Conservation (phyloP, 2,329 filamentous ascomycete genomes). For the Aureobasidium mangrovei region DNA sequence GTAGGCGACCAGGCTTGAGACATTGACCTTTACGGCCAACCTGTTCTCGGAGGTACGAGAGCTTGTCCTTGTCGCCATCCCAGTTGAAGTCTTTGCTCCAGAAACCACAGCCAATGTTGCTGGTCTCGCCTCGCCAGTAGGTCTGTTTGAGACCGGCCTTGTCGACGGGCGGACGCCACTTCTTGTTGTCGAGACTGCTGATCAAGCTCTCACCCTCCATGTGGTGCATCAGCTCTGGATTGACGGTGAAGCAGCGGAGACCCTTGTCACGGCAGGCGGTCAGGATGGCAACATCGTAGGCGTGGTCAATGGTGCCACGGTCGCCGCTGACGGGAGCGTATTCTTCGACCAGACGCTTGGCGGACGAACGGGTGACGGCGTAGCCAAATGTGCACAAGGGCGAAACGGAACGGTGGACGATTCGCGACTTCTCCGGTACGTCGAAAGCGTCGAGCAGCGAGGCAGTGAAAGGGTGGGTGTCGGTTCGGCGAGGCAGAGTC, state of each 20-base stretch:
- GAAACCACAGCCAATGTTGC: constrained; percentile 30
- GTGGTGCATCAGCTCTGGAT: constrained; percentile 35
- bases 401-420: constrained; percentile 34
- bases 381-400: constrained; percentile 40
- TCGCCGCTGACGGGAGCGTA: constrained; percentile 26
- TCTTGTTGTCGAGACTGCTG: constrained; percentile 20
- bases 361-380: constrained; percentile 33
- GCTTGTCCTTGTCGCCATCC: constrained; percentile 23
- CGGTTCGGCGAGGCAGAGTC: constrained; percentile 28
- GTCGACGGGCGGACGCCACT: constrained; percentile 7
- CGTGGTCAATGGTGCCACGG: constrained; percentile 23
- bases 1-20: constrained; percentile 22
- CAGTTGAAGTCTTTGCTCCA: constrained; percentile 32
- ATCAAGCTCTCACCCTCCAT: constrained; percentile 30
- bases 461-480: constrained; percentile 32
- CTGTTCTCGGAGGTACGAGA: constrained; percentile 29
- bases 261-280: constrained; percentile 30
- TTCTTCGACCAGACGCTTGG: constrained; percentile 27
- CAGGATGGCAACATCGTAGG: constrained; percentile 34
- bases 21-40: constrained; percentile 32
- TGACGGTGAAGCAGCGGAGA: constrained; percentile 30
- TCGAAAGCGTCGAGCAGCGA: constrained; percentile 29
- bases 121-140: constrained; percentile 15
- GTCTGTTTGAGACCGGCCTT: constrained; percentile 5
- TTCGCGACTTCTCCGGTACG: constrained; percentile 30